Conservation (phyloP, 2,329 filamentous ascomycete species). For the Botrytis sinoallii region DNA sequence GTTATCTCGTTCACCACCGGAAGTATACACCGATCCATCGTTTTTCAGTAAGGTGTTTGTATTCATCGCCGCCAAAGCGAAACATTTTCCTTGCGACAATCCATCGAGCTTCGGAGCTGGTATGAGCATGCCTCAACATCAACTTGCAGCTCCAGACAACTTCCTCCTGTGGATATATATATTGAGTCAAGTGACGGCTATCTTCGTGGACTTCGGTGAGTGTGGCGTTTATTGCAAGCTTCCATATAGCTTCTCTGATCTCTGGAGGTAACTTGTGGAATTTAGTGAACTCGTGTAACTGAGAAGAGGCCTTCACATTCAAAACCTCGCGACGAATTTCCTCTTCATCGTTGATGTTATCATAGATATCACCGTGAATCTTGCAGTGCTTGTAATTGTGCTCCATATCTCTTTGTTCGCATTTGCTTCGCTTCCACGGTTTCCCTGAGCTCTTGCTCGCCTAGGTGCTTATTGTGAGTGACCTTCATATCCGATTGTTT, state of each 20-base stretch:
- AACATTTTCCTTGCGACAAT: neutral
- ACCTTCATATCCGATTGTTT: neutral
- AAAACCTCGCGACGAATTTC: neutral
- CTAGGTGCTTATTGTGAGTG: neutral
- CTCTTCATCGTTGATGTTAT: neutral
- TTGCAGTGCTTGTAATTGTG: neutral
- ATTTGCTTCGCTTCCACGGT: neutral
- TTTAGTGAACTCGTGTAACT: neutral
- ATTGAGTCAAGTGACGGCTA: neutral
- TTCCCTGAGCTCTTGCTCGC: neutral
- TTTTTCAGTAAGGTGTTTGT: neutral
- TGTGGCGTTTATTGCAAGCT: neutral
- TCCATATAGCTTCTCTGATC: neutral
- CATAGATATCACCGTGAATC: neutral
- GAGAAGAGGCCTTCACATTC: neutral
- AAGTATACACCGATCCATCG: neutral
- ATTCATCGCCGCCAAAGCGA: neutral
- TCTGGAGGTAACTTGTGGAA: neutral
- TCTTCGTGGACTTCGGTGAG: neutral
- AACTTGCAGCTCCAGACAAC: neutral
- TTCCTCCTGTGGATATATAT: neutral
- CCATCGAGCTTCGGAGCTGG: neutral
- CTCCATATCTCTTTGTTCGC: neutral
- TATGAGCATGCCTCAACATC: neutral
- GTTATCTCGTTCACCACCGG: neutral